Base-by-base conservation (phyloP, 148 eudicot species). In the Rhododendron vialii region DNA sequence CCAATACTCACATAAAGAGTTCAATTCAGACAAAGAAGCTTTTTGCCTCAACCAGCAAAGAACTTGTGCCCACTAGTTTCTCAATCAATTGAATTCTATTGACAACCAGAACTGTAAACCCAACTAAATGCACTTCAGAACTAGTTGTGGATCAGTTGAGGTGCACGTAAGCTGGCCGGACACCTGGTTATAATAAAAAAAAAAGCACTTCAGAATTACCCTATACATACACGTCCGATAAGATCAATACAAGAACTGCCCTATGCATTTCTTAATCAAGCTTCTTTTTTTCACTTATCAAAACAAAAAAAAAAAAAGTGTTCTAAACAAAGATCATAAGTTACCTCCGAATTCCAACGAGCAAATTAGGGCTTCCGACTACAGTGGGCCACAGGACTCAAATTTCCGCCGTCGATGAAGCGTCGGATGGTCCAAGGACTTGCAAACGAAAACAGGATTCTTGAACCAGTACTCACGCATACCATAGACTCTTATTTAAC, bases 331-430 rank as follows among this genome's bases (percentile, higher is more conserved):
- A 81, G 35, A 81, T 20, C 24, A 55, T 26, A 76, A 53, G 67
- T 76, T 65, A 85, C 87, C 87, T 85, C 59, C 83, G 47, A 59
- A 7, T 59, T 7, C 6, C 10, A 22, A 20, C 17, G 78, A 79
- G 38, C 14, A 63, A 79, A 57, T 26, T 79, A 78, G 55, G 86
- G 77, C 43, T 63, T 65, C 36, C 47, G 26, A 41, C 24, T 4
- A 30, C 30, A n/a, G 33, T 8, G 73, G 33, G 73, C 3, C 82
- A 15, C 9, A 13, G 36, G 59, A 28, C 7, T 50, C 41, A 13
- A 7, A 80, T 36, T 51, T 26, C 43, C 65, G 7, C 45, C 43
- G 83, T 15, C 38, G 33, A 67, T 67, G 76, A n/a, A 63, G 6
- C 20, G 59, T 28, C 5, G 41, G 77, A 79, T 2, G 63, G 61